Evolutionary conservation across 108 stramenopile species (phyloP), one percentile per base, ranked within the genome.

Genomic region (Parmales sp.): DNA sequence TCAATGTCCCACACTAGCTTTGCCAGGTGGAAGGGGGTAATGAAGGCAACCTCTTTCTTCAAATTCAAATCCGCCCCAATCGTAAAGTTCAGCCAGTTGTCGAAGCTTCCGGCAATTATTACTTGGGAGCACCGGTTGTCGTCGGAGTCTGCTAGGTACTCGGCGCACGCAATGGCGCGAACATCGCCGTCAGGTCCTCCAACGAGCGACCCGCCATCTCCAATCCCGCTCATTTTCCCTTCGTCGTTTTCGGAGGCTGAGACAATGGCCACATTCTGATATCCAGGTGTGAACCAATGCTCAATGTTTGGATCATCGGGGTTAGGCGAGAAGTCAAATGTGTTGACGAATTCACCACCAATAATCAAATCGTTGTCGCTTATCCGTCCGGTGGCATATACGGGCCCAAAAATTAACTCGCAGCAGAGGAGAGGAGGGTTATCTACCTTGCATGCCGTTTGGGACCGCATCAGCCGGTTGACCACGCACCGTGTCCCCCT

Each of bases 171-270:
- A 13, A 60, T 11, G 28, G 26, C 13, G 13, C 54, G 26, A 20
- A 60, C 54, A 34, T 60, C 54, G 16, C 54, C 54, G 4, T 28
- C 54, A 34, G 54, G 54, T 11, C 54, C 54, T 34, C 54, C 54
- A 3, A 60, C 26, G 31, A 60, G 13, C 31, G 16, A 34, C 28
- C 36, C 28, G 29, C 31, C 26, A 11, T 60, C 16, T 13, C 29
- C 29, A 20, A 34, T 34, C 31, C n/a, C 36, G 6, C 20, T 11
- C 31, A 13, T 34, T 0, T 34, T 34, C 8, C 8, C 41, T 11
- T 6, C 26, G 31, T 60, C 28, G 29, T 60, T 34, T 34, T 28
- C 36, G n/a, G n/a, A n/a, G 54, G 54, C 54, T 3, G 54, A 28
- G 2, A 60, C 54, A 1, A 60, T 20, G 4, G 54, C 54, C 2